Evolutionary conservation across 768 basidiomycete genomes (phyloP).

Genomic region (Mycena epipterygia): DNA sequence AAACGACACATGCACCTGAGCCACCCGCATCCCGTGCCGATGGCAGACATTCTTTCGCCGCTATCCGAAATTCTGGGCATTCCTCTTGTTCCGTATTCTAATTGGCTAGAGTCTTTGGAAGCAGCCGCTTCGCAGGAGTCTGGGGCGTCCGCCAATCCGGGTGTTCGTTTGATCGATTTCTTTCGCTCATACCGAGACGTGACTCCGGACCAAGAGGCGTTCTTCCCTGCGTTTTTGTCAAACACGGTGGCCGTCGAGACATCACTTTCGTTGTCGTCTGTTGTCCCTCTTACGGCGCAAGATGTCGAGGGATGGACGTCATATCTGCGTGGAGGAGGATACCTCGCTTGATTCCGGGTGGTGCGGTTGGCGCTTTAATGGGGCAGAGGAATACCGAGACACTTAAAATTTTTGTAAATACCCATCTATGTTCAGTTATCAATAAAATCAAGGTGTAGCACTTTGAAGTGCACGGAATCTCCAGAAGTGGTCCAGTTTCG

Average conservation of each 20-base stretch:
- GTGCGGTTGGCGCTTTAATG: too few relatives aligned
- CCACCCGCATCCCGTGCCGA: not conserved
- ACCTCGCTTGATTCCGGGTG: too few relatives aligned
- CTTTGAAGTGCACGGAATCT: too few relatives aligned
- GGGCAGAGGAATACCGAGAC: too few relatives aligned
- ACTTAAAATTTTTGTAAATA: too few relatives aligned
- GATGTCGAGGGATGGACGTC: too few relatives aligned
- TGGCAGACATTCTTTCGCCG: not conserved
- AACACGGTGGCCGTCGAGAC: not conserved
- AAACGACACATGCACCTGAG: not conserved
- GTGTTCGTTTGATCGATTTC: constrained; percentile 14
- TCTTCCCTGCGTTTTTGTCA: not conserved
- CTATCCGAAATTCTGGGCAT: not conserved
- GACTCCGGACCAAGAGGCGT: not conserved
- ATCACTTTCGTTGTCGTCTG: not conserved
- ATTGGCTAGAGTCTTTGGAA: constrained; percentile 5
- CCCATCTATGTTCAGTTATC: too few relatives aligned
- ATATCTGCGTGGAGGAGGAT: too few relatives aligned
- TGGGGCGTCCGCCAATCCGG: not conserved
- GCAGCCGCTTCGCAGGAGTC: not conserved
- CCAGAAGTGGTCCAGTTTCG: too few relatives aligned
- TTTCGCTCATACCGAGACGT: constrained; percentile 2
- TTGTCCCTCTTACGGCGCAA: not conserved
- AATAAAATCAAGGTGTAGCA: too few relatives aligned
- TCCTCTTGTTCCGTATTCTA: constrained; percentile 5